Base-by-base conservation (phyloP, 805 yeast species). In the Yarrowia deformans region DNA sequence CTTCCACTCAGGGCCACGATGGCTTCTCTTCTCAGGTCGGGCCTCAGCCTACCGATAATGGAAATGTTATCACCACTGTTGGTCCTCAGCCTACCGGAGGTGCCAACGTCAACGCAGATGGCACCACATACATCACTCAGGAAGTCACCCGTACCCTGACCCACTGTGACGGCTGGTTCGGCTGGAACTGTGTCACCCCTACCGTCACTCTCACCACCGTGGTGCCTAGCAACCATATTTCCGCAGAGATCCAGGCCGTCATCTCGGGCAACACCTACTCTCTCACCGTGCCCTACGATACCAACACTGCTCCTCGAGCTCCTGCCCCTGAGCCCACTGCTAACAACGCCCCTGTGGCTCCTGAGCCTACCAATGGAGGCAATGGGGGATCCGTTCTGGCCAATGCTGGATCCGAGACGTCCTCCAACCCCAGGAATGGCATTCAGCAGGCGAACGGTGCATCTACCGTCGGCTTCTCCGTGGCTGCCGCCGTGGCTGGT, bases 391-490 rank as follows among this genome's bases (percentile, higher is more conserved):
- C 29, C 4, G 29, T 23, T 23, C 29, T 23, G 29, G 29, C 29
- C 29, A 23, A 23, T 23, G 29, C 29, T 23, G 29, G 29, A 23
- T 4, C 29, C 29, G 3, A 23, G 29, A 2, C 29, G 4, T 23
- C 29, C 29, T 23, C 29, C 29, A 23, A 23, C 29, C 29, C 29
- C 23, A 32, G 14, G 32, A 42, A 29, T 40, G 37, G 58, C n/a
- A 52, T 52, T 23, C 43, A 52, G 32, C 66, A 60, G 52, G 66
- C 66, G 8, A 60, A 45, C 66, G 66, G 66, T 1, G 66, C 66
- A 8, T 18, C 66, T 34, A 10, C 52, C 9, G 50, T 45, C 3
- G 52, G 52, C 8, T 19, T 60, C 4, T 60, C 66, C 13, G 8
- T 60, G 1, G 66, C 52, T 9, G 66, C 52, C 19, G 34, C 34